These are phyloP conservation scores for Peziza echinospora DNA, from an alignment of 495 filamentous ascomycete genomes.

Conservation along the genomic window DNA sequence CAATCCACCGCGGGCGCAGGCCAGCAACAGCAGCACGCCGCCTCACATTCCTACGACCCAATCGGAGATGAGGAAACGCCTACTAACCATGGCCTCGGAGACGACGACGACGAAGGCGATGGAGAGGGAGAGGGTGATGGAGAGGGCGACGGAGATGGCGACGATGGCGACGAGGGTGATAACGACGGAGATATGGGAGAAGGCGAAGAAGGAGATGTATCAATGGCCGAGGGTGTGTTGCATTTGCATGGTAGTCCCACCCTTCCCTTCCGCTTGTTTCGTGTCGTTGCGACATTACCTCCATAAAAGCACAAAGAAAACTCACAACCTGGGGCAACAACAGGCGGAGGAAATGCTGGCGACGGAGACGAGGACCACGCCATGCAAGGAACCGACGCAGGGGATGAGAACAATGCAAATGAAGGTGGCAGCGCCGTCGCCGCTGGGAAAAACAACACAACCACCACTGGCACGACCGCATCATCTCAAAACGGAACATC, in stretches of 20 bases:
- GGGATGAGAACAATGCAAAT: conserved; percentile 20
- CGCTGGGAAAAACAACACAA: conserved; percentile 14
- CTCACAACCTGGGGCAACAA: background rate
- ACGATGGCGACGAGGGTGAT: conserved; percentile 4
- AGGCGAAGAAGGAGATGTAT: background rate
- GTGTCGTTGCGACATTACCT: background rate
- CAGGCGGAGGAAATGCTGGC: conserved; percentile 3
- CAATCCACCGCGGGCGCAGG: conserved; percentile 7
- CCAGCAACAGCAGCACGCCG: conserved; percentile 11
- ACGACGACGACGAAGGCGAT: conserved; percentile 8
- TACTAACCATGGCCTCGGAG: conserved; percentile 11
- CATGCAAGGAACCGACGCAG: conserved; percentile 21
- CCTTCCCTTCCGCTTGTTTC: background rate
- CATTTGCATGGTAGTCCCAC: background rate
- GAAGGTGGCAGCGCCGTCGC: conserved; percentile 21
- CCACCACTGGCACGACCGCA: background rate
- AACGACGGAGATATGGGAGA: conserved; percentile 8
- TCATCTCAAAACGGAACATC: conserved; percentile 7
- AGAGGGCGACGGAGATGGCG: conserved; percentile 6
- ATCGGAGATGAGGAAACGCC: background rate
- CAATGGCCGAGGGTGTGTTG: background rate
- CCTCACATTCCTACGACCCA: background rate
- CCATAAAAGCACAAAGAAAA: background rate
- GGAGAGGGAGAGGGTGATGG: conserved; percentile 2
- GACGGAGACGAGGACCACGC: conserved; percentile 17